Conservation (phyloP, 73 alveolate genomes). For the Uronychia binucleata region DNA sequence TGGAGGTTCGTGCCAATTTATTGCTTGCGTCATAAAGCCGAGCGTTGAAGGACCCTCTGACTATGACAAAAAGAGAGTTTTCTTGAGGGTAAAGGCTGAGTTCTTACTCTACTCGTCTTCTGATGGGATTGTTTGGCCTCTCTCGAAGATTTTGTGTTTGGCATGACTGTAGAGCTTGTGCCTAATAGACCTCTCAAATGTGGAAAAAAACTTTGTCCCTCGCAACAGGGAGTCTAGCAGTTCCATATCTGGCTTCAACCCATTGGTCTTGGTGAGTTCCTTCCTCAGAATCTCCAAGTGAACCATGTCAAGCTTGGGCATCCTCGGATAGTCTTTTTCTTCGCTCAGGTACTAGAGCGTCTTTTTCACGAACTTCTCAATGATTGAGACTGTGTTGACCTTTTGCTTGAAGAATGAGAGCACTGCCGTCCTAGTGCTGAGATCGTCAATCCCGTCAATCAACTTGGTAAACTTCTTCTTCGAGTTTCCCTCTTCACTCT, state of each 20-base stretch:
- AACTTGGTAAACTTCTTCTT: not conserved
- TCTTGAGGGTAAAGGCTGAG: not conserved
- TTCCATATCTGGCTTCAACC: slow-evolving; percentile 3
- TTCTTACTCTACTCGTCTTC: slow-evolving; percentile 30
- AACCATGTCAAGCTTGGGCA: not conserved
- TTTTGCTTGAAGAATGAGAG: slow-evolving; percentile 28
- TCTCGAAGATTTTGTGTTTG: not conserved
- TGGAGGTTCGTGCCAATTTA: slow-evolving; percentile 1
- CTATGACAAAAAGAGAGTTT: slow-evolving; percentile 4
- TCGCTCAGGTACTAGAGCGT: not conserved
- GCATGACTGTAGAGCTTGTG: slow-evolving; percentile 17
- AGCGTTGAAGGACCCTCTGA: slow-evolving; percentile 15
- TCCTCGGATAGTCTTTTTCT: not conserved
- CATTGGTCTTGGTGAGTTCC: slow-evolving; percentile 2
- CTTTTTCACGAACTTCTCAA: slow-evolving; percentile 19
- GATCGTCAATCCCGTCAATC: not conserved
- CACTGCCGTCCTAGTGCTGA: not conserved
- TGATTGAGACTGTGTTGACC: slow-evolving; percentile 29
- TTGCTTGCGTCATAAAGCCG: slow-evolving; percentile 2
- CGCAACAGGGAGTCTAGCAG: slow-evolving; percentile 16
- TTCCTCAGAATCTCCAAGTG: slow-evolving; percentile 5
- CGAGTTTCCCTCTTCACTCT: not conserved
- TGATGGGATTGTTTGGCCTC: not conserved
- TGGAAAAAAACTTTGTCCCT: slow-evolving; percentile 28
- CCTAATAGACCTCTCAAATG: slow-evolving; percentile 28